Evolutionary conservation across 2,329 filamentous ascomycete genomes (phyloP), one percentile per base, ranked within the genome.

Genomic region (Thielaviopsis punctulata): DNA sequence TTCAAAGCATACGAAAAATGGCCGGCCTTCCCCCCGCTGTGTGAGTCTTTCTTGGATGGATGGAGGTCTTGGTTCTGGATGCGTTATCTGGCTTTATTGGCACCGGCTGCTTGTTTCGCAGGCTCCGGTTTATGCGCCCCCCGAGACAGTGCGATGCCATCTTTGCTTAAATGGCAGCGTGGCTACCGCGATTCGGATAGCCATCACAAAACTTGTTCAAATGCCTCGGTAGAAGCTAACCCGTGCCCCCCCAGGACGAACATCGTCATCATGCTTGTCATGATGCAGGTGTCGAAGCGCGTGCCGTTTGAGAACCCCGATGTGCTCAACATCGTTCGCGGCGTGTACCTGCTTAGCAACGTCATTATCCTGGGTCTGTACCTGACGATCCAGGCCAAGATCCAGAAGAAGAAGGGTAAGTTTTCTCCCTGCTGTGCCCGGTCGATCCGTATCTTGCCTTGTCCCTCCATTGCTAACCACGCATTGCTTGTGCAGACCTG

Each of bases 221-320:
- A n/a, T n/a, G n/a, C n/a, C n/a, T n/a, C n/a, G n/a, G n/a, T n/a
- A n/a, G n/a, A 3, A 36, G 30, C 30, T 36, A 36, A 36, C 30
- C 13, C 30, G 30, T n/a, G 30, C 13, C 2, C 4, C 9, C 30
- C 9, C 68, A 94, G 88, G 63, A 86, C 85, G 68, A 95, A 95
- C 77, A 76, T 95, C 67, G 75, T 86, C 73, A 88, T 95, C 81
- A 89, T 94, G 72, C 79, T 95, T 61, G 85, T 86, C 65, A 93
- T 95, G 84, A 95, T 96, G 87, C 90, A 95, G 76, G 84, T 94
- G 56, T 85, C 88, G 61, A 96, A 96, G 79, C 86, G 83, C 69
- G 81, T 98, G 56, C 87, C 89, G 48, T 95, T 96, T 63, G 90
- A 96, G 25, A 83, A 96, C 64, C 87, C 76, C 45, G 67, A 69